These are phyloP conservation scores for Lichenothelia convexa DNA, from an alignment of 495 filamentous ascomycete genomes.

Conservation along the genomic window DNA sequence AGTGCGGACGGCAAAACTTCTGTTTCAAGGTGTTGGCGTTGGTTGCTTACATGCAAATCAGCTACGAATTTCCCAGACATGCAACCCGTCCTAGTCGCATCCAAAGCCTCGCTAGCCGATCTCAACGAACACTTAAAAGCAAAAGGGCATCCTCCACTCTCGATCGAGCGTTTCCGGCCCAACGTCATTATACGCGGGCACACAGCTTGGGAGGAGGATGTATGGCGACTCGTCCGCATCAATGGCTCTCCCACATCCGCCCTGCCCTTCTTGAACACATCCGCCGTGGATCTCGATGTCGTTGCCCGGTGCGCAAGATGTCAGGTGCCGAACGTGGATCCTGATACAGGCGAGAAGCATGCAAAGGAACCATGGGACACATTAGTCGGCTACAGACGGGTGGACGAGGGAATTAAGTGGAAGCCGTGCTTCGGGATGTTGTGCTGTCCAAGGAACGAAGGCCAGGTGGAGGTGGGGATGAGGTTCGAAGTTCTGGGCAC, in stretches of 20 bases:
- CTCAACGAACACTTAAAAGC: conserved; percentile 18
- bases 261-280: background rate
- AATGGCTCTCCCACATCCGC: background rate
- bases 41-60: background rate
- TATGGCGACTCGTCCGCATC: conserved; percentile 21
- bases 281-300: conserved; percentile 24
- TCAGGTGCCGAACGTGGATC: conserved; percentile 25
- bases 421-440: conserved; percentile 28
- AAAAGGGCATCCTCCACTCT: conserved; percentile 13
- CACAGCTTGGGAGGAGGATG: conserved; percentile 23
- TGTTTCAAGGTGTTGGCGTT: too few species aligned
- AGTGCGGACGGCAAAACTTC: too few species aligned
- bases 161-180: conserved; percentile 27
- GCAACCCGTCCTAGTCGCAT: conserved; percentile 21
- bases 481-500: conserved; percentile 34
- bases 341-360: conserved; percentile 24
- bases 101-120: conserved; percentile 23
- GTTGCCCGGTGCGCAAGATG: conserved; percentile 20
- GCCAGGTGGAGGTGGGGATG: conserved; percentile 35
- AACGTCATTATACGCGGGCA: conserved; percentile 22
- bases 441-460: conserved; percentile 25
- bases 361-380: conserved; percentile 24
- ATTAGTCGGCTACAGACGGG: conserved; percentile 21
- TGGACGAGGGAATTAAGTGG: conserved; percentile 21
- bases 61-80: conserved; percentile 19